Evolutionary conservation across 345 rosid genomes (phyloP), one percentile per base, ranked within the genome.

Genomic region (Citrus maxima): DNA sequence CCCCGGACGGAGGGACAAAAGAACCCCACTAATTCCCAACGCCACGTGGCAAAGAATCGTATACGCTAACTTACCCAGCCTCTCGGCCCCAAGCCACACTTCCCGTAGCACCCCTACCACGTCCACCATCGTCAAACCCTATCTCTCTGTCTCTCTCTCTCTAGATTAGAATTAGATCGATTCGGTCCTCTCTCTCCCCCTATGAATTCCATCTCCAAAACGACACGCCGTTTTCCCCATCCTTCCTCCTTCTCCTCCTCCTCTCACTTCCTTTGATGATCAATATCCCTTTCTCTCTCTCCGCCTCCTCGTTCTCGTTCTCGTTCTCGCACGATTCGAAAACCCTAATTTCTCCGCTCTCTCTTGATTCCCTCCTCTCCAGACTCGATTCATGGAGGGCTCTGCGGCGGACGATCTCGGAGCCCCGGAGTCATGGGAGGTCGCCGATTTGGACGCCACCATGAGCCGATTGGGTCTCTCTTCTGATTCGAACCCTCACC

Each of bases 341-440:
- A 83, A 51, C 82, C 70, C 83, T 82, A 75, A 56, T 67, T 13
- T 9, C 46, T 64, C 18, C 49, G 13, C 63, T 28, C 42, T 35
- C 42, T 21, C 32, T 55, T 56, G 9, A 19, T 42, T n/a, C 42
- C 46, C 3, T 55, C 13, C 13, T 73, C 34, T 37, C 51, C 42
- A 51, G 72, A 5, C 10, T 32, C 63, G 27, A 56, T 66, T 37
- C 54, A 90, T 92, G 96, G 93, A 83, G 88, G 92, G 90, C 82
- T 84, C 96, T 88, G 88, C 70, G 89, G 87, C 66, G 81, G 93
- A 88, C 82, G 97, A 90, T 87, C 80, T 87, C 73, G 94, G 89
- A 68, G 89, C 94, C 80, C 92, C 93, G 56, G 97, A 90, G 68
- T 90, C 95, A n/a, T 92, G 97, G 97, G 97, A 92, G 90, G 89